phyloP scores from a whole-genome alignment of 441 rosid genomes.

The Jatropha multifida region DNA sequence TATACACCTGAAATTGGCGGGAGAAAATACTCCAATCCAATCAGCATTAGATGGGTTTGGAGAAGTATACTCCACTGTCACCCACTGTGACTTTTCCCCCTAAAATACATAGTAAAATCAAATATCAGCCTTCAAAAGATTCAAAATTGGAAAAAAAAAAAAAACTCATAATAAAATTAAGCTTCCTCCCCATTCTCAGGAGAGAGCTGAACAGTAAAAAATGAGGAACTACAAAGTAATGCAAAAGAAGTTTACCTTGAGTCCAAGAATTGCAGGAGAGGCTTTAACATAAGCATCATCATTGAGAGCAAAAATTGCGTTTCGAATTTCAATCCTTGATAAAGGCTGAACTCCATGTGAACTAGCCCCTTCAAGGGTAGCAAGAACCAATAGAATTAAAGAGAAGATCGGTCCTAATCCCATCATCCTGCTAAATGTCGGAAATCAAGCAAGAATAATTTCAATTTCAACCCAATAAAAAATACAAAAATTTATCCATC shows the following conservation, averaged over 20 bases:
- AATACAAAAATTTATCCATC: not conserved
- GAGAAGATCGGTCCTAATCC: slow-evolving; percentile 29
- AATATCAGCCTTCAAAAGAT: no score
- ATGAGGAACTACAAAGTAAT: not conserved
- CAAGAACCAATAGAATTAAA: slow-evolving; percentile 39
- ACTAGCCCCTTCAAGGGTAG: slow-evolving; percentile 34
- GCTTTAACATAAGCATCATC: slow-evolving; percentile 52
- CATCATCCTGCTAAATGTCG: slow-evolving; percentile 36
- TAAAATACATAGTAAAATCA: slow-evolving; percentile 18
- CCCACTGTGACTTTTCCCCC: slow-evolving; percentile 69
- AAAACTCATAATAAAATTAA: not conserved
- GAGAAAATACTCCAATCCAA: slow-evolving; percentile 94
- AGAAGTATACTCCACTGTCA: slow-evolving; percentile 48
- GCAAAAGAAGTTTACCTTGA: slow-evolving; percentile 35
- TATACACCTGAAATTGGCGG: slow-evolving; percentile 71
- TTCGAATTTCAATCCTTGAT: slow-evolving; percentile 55
- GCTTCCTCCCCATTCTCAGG: not conserved
- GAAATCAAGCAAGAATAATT: slow-evolving; percentile 10
- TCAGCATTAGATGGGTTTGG: slow-evolving; percentile 64
- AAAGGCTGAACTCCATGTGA: slow-evolving; percentile 71
- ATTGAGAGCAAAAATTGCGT: slow-evolving; percentile 38
- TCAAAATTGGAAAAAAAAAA: no score
- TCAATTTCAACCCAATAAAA: not conserved
- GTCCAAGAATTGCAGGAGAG: slow-evolving; percentile 62
- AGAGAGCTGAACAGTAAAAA: not conserved